Percentiles rank a stretch among this genome's conserved stretches.
Conservation (phyloP, 352 stramenopile species). For the Pythium folliculosum region DNA sequence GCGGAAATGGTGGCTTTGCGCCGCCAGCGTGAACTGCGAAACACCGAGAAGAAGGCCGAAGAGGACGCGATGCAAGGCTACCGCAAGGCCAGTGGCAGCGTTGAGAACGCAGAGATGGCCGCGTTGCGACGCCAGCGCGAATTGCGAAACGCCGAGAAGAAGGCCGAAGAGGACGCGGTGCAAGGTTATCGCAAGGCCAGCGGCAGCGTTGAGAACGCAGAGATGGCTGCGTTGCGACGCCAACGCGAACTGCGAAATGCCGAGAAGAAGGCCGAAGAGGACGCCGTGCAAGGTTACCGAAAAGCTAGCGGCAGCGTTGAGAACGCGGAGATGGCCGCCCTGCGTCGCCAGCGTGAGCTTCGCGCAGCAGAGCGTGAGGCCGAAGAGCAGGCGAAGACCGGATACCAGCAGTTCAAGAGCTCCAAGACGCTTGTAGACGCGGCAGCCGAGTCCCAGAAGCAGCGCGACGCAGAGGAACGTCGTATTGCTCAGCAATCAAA, state of each 20-base stretch:
- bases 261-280: constrained; percentile 48
- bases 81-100: constrained; percentile 2
- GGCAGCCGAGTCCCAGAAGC: constrained; percentile 41
- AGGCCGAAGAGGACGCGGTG: constrained; percentile 46
- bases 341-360: constrained; percentile 43
- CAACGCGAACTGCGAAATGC: constrained; percentile 43
- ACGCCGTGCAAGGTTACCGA: constrained; percentile 34
- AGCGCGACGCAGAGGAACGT: constrained; percentile 31
- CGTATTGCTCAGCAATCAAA: constrained; percentile 36
- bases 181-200: constrained; percentile 23
- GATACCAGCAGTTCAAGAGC: constrained; percentile 35
- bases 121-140: constrained; percentile 40
- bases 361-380: constrained; percentile 42
- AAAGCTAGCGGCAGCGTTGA: constrained; percentile 23
- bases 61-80: constrained; percentile 42
- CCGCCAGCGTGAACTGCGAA: constrained; percentile 37
- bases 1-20: constrained; percentile 36
- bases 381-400: constrained; percentile 40
- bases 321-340: constrained; percentile 29
- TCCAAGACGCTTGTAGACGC: constrained; percentile 53
- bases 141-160: constrained; percentile 40
- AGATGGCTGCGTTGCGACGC: constrained; percentile 33
- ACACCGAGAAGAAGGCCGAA: constrained; percentile 45
- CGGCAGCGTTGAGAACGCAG: constrained; percentile 19
- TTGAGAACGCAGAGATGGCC: constrained; percentile 28